These are phyloP conservation scores for Pleodorina starrii DNA, from an alignment of 139 green algal species.

Conservation along the genomic window DNA sequence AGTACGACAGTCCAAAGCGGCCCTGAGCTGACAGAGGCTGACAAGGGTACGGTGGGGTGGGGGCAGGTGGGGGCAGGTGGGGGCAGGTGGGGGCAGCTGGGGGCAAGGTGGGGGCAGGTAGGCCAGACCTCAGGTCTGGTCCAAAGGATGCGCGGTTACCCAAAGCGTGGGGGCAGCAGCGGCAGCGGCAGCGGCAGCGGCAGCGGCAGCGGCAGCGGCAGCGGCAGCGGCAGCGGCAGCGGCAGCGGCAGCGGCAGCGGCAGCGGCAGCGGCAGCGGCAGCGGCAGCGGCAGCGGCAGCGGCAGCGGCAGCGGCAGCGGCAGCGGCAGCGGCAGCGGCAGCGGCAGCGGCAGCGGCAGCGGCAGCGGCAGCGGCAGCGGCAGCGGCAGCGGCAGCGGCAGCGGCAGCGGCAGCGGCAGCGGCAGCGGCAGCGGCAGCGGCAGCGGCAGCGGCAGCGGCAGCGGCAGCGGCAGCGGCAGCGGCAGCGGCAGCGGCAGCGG, in stretches of 20 bases:
- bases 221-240: constrained; percentile 7
- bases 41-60: too few relatives aligned
- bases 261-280: constrained; percentile 9
- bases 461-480: too few relatives aligned
- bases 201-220: constrained; percentile 13
- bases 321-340: constrained; percentile 9
- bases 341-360: constrained; percentile 7
- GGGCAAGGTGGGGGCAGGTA: too few relatives aligned
- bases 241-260: constrained; percentile 7
- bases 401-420: not conserved
- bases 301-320: constrained; percentile 7
- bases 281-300: constrained; percentile 7
- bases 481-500: too few relatives aligned
- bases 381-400: not conserved
- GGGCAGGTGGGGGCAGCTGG: too few relatives aligned
- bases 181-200: not conserved
- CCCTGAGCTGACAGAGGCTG: too few relatives aligned
- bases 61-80: too few relatives aligned
- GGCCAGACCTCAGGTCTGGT: too few relatives aligned
- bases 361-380: not conserved
- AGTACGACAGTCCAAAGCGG: too few relatives aligned
- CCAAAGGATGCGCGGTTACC: too few relatives aligned
- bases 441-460: too few relatives aligned
- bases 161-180: not conserved
- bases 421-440: not conserved